These are phyloP conservation scores for Helotiales sp. DNA, from an alignment of 2,329 filamentous ascomycete species.

Conservation along the genomic window DNA sequence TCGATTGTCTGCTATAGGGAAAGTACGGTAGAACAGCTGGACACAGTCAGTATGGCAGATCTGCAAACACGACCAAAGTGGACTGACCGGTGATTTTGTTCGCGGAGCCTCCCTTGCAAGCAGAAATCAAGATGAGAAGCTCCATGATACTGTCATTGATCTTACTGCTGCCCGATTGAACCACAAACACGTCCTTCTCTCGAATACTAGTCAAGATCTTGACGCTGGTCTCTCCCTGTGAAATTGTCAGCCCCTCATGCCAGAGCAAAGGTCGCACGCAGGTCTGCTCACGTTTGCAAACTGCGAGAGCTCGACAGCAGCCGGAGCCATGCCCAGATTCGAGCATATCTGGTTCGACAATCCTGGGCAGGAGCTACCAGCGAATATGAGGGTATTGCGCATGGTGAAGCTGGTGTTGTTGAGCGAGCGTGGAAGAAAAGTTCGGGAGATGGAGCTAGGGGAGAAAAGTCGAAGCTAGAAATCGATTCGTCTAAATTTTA, in stretches of 20 bases:
- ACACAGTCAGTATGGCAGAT: conserved; percentile 27
- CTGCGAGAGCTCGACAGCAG: conserved; percentile 68
- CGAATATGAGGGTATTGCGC: conserved; percentile 71
- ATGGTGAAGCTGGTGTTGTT: conserved; percentile 46
- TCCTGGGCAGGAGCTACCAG: conserved; percentile 68
- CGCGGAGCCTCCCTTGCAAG: conserved; percentile 96
- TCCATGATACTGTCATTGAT: conserved; percentile 99
- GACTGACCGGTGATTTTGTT: conserved; percentile 90
- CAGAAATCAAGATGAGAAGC: conserved; percentile 97
- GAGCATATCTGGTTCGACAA: conserved; percentile 70
- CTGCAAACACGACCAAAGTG: not conserved
- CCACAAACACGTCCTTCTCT: conserved; percentile 98
- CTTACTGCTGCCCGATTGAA: conserved; percentile 92
- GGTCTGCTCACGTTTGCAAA: conserved; percentile 67
- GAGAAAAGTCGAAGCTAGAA: conserved; percentile 7
- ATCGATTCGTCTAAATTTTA: conserved; percentile 11
- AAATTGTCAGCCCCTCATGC: conserved; percentile 39
- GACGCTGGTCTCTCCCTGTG: conserved; percentile 71
- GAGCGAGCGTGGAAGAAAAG: conserved; percentile 14
- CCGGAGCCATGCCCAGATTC: conserved; percentile 69
- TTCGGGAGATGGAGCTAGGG: not conserved
- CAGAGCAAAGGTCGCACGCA: conserved; percentile 39
- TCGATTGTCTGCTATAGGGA: conserved; percentile 98
- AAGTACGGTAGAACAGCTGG: conserved; percentile 91
- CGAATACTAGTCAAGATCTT: conserved; percentile 78